Evolutionary conservation across 768 basidiomycete species (phyloP).

Genomic region (Lepiota venenata): DNA sequence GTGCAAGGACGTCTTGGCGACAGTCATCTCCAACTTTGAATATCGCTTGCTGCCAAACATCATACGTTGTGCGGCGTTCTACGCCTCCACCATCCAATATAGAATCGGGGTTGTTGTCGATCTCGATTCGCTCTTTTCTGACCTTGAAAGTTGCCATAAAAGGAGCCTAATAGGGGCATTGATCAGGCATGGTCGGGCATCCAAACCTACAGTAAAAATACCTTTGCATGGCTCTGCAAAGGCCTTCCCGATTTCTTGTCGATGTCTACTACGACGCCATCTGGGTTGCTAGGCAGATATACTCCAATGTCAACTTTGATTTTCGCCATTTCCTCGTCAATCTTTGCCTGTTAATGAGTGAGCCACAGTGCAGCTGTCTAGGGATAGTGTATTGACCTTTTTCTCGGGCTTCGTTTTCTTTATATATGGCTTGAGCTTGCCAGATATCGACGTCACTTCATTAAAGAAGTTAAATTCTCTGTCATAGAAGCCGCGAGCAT

Average conservation of each 20-base stretch:
- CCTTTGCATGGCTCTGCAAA: conserved; percentile 97
- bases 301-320: conserved; percentile 93
- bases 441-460: conserved; percentile 96
- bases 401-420: conserved; percentile 95
- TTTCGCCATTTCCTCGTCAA: conserved; percentile 99
- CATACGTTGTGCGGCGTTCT: conserved; percentile 63
- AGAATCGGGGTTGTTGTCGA: conserved; percentile 71
- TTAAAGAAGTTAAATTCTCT: conserved; percentile 95
- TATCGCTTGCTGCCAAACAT: conserved; percentile 97
- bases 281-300: conserved; percentile 96
- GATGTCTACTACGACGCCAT: conserved; percentile 94
- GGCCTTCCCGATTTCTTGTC: conserved; percentile 96
- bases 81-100: conserved; percentile 58
- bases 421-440: conserved; percentile 94
- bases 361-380: not conserved
- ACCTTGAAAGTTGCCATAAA: conserved; percentile 99
- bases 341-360: conserved; percentile 70
- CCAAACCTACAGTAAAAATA: conserved; percentile 23
- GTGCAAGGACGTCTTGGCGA: conserved; percentile 94
- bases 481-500: conserved; percentile 86
- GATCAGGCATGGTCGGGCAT: not conserved
- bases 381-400: conserved; percentile 52
- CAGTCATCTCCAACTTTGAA: conserved; percentile 99
- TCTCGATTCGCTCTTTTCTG: conserved; percentile 71
- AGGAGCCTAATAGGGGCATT: conserved; percentile 67